Conservation (phyloP, 768 basidiomycete genomes). For the Termitomyces sp. region DNA sequence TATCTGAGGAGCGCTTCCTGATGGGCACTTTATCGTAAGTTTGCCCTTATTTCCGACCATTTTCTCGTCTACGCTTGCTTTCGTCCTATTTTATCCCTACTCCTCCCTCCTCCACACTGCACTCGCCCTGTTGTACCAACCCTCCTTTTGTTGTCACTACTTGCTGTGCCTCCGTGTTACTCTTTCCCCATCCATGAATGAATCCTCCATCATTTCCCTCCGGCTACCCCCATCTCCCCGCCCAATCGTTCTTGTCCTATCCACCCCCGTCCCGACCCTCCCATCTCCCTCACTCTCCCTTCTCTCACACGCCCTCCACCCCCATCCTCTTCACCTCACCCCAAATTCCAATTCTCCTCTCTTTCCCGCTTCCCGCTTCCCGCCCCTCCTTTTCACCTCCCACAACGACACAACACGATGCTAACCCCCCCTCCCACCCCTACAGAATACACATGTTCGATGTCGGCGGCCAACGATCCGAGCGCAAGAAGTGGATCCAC, state of each 20-base stretch:
- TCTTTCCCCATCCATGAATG: background rate
- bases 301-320: too few species aligned
- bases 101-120: background rate
- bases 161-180: too few species aligned
- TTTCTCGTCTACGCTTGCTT: background rate
- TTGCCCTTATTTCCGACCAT: too few species aligned
- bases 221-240: too few species aligned
- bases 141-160: too few species aligned
- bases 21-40: slow-evolving; percentile 64
- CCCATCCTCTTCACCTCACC: too few species aligned
- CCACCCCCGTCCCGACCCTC: too few species aligned
- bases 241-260: too few species aligned
- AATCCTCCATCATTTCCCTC: background rate
- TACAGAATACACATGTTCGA: slow-evolving; percentile 71
- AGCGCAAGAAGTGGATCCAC: slow-evolving; percentile 76
- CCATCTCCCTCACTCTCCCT: too few species aligned
- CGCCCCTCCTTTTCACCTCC: too few species aligned
- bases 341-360: too few species aligned
- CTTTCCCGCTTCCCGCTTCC: too few species aligned
- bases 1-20: slow-evolving; percentile 79
- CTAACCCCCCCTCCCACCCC: background rate
- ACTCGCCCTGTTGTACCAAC: background rate
- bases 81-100: background rate
- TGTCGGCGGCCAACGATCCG: slow-evolving; percentile 77
- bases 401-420: background rate